Evolutionary conservation across 257 asterid species (phyloP).

Genomic region (Rhazya stricta): DNA sequence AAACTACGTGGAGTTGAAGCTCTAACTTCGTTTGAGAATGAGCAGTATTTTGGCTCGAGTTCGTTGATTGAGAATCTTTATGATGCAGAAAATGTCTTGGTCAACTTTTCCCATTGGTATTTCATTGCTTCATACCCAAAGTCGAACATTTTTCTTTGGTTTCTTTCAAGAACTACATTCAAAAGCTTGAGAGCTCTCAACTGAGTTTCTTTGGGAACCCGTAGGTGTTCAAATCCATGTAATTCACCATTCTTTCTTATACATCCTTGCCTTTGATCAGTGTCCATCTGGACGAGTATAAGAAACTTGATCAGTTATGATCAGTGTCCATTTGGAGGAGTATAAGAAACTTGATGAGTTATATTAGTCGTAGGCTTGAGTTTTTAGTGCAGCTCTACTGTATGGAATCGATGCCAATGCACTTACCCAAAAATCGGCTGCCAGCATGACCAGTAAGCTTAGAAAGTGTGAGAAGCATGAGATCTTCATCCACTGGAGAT

Average conservation of each 20-base stretch:
- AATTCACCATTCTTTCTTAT: slow-evolving; percentile 7
- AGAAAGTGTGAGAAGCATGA: slow-evolving; percentile 22
- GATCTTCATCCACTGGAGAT: slow-evolving; percentile 15
- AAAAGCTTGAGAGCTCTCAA: slow-evolving; percentile 20
- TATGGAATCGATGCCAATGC: background rate
- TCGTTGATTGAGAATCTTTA: slow-evolving; percentile 21
- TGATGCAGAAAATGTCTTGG: slow-evolving; percentile 9
- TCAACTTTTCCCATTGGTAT: slow-evolving; percentile 16
- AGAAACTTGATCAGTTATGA: background rate
- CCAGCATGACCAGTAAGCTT: slow-evolving; percentile 24
- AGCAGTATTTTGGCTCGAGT: slow-evolving; percentile 11
- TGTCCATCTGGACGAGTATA: slow-evolving; percentile 17
- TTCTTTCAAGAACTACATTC: slow-evolving; percentile 12
- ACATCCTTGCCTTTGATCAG: slow-evolving; percentile 13
- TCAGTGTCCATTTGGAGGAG: slow-evolving; percentile 19
- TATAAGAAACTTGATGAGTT: background rate
- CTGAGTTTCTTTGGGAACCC: slow-evolving; percentile 23
- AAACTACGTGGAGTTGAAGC: slow-evolving; percentile 21
- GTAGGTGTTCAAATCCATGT: slow-evolving; percentile 7
- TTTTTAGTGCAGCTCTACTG: background rate
- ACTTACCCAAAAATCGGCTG: slow-evolving; percentile 16
- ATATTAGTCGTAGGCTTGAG: background rate
- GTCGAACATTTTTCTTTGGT: slow-evolving; percentile 8
- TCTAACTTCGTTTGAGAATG: slow-evolving; percentile 6
- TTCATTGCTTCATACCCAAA: slow-evolving; percentile 19